Evolutionary conservation across 108 stramenopile genomes (phyloP).

Genomic region (Skeletonema menzelii): DNA sequence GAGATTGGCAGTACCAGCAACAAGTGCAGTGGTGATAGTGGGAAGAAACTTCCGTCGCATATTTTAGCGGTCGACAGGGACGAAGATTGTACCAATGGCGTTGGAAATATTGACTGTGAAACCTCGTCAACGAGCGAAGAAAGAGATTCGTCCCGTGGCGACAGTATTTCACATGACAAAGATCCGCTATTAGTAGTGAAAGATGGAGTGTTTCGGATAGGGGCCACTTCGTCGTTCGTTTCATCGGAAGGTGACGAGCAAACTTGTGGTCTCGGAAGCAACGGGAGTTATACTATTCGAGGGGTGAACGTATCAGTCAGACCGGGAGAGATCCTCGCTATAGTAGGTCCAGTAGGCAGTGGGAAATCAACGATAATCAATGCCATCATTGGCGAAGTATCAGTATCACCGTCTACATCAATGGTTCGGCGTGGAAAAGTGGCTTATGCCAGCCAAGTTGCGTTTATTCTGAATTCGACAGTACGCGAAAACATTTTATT

Average conservation of each 20-base stretch:
- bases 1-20: background rate
- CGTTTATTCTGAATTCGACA: slow-evolving; percentile 94
- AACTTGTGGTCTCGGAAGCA: slow-evolving; percentile 1
- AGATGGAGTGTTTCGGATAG: slow-evolving; percentile 10
- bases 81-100: background rate
- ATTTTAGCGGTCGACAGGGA: background rate
- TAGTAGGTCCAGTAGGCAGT: slow-evolving; percentile 82
- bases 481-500: slow-evolving; percentile 96
- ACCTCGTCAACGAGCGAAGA: background rate
- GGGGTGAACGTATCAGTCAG: slow-evolving; percentile 50
- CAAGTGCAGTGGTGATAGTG: background rate
- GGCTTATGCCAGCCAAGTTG: slow-evolving; percentile 91
- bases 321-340: slow-evolving; percentile 57
- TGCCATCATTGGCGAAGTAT: slow-evolving; percentile 81
- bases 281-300: slow-evolving; percentile 47
- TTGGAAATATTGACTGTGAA: background rate
- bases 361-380: slow-evolving; percentile 85
- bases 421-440: slow-evolving; percentile 49
- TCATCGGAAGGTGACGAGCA: slow-evolving; percentile 12
- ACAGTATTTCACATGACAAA: background rate
- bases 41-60: background rate
- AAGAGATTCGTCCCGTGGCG: background rate
- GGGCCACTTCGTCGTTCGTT: background rate
- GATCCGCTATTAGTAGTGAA: slow-evolving; percentile 12
- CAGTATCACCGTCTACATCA: slow-evolving; percentile 25